Conservation (phyloP, 257 asterid genomes). For the Mitragyna speciosa region DNA sequence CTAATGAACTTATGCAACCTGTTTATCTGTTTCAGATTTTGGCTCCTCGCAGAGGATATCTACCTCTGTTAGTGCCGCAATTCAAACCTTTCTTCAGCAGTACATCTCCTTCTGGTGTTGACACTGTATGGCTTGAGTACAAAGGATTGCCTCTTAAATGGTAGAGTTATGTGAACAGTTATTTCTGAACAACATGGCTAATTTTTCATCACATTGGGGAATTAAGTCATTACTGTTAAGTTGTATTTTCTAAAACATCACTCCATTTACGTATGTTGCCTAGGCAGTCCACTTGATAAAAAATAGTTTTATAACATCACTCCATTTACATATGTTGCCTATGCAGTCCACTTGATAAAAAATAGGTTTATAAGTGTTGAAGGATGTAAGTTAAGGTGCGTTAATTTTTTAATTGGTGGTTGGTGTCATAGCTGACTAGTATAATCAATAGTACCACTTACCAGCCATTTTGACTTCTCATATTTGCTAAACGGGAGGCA, state of each 20-base stretch:
- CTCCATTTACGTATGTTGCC: not conserved
- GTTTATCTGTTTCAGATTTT: slow-evolving; percentile 58
- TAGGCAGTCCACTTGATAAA: not conserved
- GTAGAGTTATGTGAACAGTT: slow-evolving; percentile 33
- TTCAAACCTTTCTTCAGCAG: slow-evolving; percentile 87
- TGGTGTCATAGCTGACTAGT: not conserved
- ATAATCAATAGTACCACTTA: not conserved
- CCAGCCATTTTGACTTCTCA: not conserved
- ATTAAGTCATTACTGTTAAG: not conserved
- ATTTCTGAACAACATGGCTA: not conserved
- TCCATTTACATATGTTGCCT: not conserved
- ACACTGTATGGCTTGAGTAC: slow-evolving; percentile 97
- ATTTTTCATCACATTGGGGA: not conserved
- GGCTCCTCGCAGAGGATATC: slow-evolving; percentile 91
- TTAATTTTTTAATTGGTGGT: not conserved
- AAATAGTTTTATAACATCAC: not conserved
- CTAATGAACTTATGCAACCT: slow-evolving; percentile 2
- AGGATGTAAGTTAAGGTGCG: not conserved
- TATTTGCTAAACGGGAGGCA: not conserved
- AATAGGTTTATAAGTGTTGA: not conserved
- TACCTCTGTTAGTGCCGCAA: slow-evolving; percentile 83
- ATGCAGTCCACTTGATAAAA: not conserved
- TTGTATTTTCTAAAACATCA: not conserved
- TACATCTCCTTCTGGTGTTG: slow-evolving; percentile 92
- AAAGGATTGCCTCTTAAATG: slow-evolving; percentile 96